phyloP scores from a whole-genome alignment of 139 green algal genomes.

The Chlamydomonas asymmetrica region DNA sequence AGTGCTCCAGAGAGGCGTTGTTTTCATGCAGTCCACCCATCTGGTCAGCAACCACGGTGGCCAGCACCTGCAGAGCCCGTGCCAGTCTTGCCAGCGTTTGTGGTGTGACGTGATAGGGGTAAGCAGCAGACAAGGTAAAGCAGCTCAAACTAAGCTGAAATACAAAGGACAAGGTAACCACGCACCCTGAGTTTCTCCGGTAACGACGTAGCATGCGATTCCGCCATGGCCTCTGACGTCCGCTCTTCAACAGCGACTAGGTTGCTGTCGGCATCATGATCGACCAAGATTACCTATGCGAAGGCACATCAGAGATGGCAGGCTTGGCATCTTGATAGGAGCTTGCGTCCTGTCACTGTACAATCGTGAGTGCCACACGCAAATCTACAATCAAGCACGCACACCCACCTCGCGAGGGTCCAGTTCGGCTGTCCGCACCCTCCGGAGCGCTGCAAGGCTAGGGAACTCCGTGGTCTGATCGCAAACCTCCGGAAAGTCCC shows the following conservation, averaged over 20 bases:
- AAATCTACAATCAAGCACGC: not conserved
- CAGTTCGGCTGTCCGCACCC: conserved; percentile 15
- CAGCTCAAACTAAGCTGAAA: not conserved
- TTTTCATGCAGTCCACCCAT: conserved; percentile 40
- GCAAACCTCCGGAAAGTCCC: conserved; percentile 43
- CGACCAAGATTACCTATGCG: conserved; percentile 29
- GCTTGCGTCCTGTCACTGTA: not conserved
- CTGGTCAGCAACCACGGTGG: conserved; percentile 26
- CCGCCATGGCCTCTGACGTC: conserved; percentile 21
- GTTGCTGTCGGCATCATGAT: conserved; percentile 21
- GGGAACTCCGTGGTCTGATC: conserved; percentile 30
- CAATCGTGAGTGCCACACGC: not conserved
- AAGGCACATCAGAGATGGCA: not conserved
- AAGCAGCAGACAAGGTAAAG: not conserved
- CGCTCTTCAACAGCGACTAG: conserved; percentile 22
- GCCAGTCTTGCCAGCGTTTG: not conserved
- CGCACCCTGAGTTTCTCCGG: conserved; percentile 11
- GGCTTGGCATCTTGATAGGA: not conserved
- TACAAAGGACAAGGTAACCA: not conserved
- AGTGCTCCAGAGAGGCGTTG: conserved; percentile 18
- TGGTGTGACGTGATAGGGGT: not conserved
- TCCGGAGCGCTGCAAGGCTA: conserved; percentile 14
- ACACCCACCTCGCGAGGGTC: conserved; percentile 36
- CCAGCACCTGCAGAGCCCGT: conserved; percentile 25
- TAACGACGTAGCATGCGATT: conserved; percentile 5